Conservation (phyloP, 1,139 yeast species). For the Suhomyces wounanorum region DNA sequence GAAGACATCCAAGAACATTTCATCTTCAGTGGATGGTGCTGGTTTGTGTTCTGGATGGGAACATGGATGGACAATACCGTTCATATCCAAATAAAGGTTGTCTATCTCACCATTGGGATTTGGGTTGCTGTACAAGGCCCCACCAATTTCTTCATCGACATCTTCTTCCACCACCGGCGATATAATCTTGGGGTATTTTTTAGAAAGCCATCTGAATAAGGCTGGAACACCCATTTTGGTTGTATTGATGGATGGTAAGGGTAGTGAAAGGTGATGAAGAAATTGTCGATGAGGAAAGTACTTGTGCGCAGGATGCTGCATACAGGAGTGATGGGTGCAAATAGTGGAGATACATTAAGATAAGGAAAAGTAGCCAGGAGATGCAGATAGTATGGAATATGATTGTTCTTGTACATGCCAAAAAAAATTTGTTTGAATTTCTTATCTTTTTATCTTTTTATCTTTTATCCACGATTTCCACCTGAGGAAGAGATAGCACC, state of each 20-base stretch:
- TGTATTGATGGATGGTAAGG: neutral
- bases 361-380: too few relatives aligned
- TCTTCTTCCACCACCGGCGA: slow-evolving; percentile 86
- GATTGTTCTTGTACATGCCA: neutral
- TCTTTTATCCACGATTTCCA: too few relatives aligned
- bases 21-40: slow-evolving; percentile 92
- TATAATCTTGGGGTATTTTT: slow-evolving; percentile 91
- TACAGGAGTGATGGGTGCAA: slow-evolving; percentile 1
- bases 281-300: slow-evolving; percentile 2
- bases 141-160: slow-evolving; percentile 53
- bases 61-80: slow-evolving; percentile 97
- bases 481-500: too few relatives aligned
- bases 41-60: slow-evolving; percentile 95
- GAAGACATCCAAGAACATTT: slow-evolving; percentile 89
- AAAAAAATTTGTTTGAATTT: too few relatives aligned
- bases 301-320: neutral
- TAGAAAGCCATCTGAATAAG: slow-evolving; percentile 92
- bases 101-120: slow-evolving; percentile 97
- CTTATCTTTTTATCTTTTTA: too few relatives aligned
- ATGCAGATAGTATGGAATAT: neutral
- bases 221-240: slow-evolving; percentile 82
- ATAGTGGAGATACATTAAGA: neutral
- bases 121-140: slow-evolving; percentile 68
- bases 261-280: slow-evolving; percentile 3
- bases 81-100: slow-evolving; percentile 90